phyloP scores from a whole-genome alignment of 148 eudicot genomes.

The Suaeda aralocaspica region DNA sequence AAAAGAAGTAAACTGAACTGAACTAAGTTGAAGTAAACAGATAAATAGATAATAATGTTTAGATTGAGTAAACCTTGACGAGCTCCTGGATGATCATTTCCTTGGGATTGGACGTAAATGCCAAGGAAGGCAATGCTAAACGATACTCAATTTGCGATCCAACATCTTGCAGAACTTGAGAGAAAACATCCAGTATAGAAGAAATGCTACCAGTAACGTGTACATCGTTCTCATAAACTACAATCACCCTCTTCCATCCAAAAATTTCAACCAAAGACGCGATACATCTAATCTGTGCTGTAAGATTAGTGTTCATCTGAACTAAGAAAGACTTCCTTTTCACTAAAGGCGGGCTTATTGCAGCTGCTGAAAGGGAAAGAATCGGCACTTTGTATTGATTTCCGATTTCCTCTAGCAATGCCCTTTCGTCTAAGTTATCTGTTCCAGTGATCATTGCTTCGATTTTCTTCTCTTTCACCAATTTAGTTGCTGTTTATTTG shows the following conservation, averaged over 20 bases:
- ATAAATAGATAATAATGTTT: too few relatives aligned
- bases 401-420: constrained; percentile 33
- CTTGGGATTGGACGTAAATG: constrained; percentile 24
- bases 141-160: constrained; percentile 32
- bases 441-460: constrained; percentile 28
- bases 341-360: constrained; percentile 5
- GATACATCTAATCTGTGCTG: constrained; percentile 30
- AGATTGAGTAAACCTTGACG: constrained; percentile 16
- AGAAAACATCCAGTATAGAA: constrained; percentile 19
- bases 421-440: constrained; percentile 34
- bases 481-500: constrained; percentile 26
- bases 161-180: constrained; percentile 31
- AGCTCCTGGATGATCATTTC: constrained; percentile 25
- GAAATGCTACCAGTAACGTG: constrained; percentile 27
- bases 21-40: too few relatives aligned
- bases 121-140: constrained; percentile 33
- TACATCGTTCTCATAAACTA: constrained; percentile 36
- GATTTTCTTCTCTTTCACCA: constrained; percentile 26
- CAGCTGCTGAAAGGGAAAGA: constrained; percentile 29
- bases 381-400: constrained; percentile 34
- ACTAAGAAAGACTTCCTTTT: constrained; percentile 30
- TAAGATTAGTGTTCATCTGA: constrained; percentile 26
- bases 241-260: constrained; percentile 43
- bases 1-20: neutral
- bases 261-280: constrained; percentile 30